Evolutionary conservation across 2,329 filamentous ascomycete species (phyloP).

Genomic region (Fusarium dlaminii): DNA sequence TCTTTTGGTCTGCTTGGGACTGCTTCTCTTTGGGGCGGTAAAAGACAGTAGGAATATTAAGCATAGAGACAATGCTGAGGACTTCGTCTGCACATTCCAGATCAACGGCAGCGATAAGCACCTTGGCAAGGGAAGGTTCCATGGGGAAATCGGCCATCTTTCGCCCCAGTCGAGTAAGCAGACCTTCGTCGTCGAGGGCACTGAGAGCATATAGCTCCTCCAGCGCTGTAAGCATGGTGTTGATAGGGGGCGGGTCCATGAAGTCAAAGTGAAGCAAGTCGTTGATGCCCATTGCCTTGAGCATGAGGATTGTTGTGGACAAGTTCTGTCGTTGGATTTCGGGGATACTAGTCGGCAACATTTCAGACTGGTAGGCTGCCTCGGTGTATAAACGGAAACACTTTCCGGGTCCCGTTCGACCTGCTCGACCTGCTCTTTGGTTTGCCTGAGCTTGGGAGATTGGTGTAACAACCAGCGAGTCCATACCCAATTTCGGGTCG

Average conservation of each 20-base stretch:
- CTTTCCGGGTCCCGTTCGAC: conserved; percentile 93
- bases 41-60: conserved; percentile 87
- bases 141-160: conserved; percentile 99
- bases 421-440: conserved; percentile 90
- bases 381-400: conserved; percentile 97
- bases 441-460: conserved; percentile 98
- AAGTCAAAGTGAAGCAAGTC: conserved; percentile 98
- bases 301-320: conserved; percentile 91
- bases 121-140: conserved; percentile 92
- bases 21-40: conserved; percentile 98
- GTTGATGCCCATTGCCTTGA: conserved; percentile 99
- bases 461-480: conserved; percentile 92
- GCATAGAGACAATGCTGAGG: conserved; percentile 93
- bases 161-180: conserved; percentile 88
- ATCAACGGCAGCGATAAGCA: conserved; percentile 87
- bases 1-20: conserved; percentile 94
- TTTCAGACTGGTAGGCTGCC: conserved; percentile 93
- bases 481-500: conserved; percentile 97
- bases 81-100: conserved; percentile 93
- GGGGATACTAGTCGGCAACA: conserved; percentile 94
- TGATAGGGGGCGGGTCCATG: conserved; percentile 97
- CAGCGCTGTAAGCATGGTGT: conserved; percentile 95
- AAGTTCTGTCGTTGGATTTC: conserved; percentile 97
- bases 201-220: conserved; percentile 94
- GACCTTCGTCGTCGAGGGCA: conserved; percentile 92